Evolutionary conservation across 352 stramenopile genomes (phyloP), one percentile per base, ranked within the genome.

Genomic region (Pythium phragmitis): DNA sequence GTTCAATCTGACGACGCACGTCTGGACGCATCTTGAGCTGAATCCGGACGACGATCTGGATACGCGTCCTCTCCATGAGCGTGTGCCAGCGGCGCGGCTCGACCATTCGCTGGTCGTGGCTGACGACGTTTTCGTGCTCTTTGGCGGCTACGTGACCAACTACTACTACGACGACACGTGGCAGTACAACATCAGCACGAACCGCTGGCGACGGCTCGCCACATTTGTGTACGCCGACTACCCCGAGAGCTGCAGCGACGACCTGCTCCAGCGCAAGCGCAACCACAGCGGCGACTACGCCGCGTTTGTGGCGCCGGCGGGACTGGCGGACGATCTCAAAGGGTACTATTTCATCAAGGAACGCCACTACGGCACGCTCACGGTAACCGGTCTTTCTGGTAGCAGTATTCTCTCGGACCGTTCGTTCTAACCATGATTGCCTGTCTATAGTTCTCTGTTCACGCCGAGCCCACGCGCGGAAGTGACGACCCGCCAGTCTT

Each of bases 111-210:
- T 99, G 9, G 69, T 98, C 3, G 76, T 80, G 8, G 77, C 76
- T 2, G 73, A 73, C 3, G 73, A 96, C 48, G 71, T 97, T 0
- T 88, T 98, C n/a, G 58, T 98, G 9, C 65, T 98, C 2, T 92
- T 98, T 57, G 94, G 96, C 14, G 96, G 96, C 0, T 98, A 97
- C 71, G 71, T 91, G 42, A 85, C 92, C 67, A 98, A 98, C 61
- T 87, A 95, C 65, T 93, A 97, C 71, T 98, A 96, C 68, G 85
- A 97, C 46, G 96, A 98, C 68, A 97, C 91, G 17, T 99, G 96
- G 96, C 89, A 98, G 67, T 98, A 96, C 77, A 98, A 98, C 73
- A 94, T 94, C 41, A 94, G 86, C 73, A 28, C 12, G 26, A 91
- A 89, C 51, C 79, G 82, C 9, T 99, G 96, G 96, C 72, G 96